These are phyloP conservation scores for Fusarium tjaetaba DNA, from an alignment of 2,329 filamentous ascomycete species.

Conservation along the genomic window DNA sequence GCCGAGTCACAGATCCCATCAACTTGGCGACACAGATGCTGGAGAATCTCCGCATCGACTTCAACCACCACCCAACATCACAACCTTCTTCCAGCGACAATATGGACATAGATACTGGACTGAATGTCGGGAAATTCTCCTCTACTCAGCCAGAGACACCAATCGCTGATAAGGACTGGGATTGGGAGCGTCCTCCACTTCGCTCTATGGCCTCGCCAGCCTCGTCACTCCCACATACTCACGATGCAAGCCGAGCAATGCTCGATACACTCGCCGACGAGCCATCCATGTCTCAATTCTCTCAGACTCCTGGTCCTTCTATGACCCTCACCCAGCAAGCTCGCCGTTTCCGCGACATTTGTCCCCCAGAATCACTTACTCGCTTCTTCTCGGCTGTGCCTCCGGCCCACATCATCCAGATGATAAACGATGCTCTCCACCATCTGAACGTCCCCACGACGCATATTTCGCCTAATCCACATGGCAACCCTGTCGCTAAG, in stretches of 20 bases:
- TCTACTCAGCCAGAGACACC: constrained; percentile 89
- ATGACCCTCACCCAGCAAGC: constrained; percentile 89
- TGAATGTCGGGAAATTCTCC: constrained; percentile 65
- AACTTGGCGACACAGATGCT: constrained; percentile 95
- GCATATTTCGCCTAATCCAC: constrained; percentile 55
- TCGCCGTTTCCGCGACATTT: constrained; percentile 87
- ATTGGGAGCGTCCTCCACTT: constrained; percentile 82
- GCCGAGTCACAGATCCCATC: constrained; percentile 80
- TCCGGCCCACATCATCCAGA: constrained; percentile 77
- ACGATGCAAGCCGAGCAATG: constrained; percentile 53
- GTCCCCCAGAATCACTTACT: constrained; percentile 86
- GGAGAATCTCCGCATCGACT: constrained; percentile 88
- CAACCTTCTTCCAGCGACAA: constrained; percentile 56
- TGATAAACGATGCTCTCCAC: constrained; percentile 83
- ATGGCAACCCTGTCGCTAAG: constrained; percentile 66
- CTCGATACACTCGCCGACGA: constrained; percentile 81
- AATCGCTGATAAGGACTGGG: constrained; percentile 78
- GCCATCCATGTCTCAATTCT: constrained; percentile 88
- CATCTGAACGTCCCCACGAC: constrained; percentile 83
- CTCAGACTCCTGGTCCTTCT: constrained; percentile 78
- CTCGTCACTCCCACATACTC: constrained; percentile 49
- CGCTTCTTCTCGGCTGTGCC: constrained; percentile 91
- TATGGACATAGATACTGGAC: constrained; percentile 75
- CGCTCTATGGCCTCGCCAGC: constrained; percentile 59
- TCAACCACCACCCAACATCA: constrained; percentile 72